A percentile compares a stretch with the other conserved stretches of the same genome.
phyloP scores from a whole-genome alignment of 495 filamentous ascomycete genomes.

The Sordaria brevicollis region DNA sequence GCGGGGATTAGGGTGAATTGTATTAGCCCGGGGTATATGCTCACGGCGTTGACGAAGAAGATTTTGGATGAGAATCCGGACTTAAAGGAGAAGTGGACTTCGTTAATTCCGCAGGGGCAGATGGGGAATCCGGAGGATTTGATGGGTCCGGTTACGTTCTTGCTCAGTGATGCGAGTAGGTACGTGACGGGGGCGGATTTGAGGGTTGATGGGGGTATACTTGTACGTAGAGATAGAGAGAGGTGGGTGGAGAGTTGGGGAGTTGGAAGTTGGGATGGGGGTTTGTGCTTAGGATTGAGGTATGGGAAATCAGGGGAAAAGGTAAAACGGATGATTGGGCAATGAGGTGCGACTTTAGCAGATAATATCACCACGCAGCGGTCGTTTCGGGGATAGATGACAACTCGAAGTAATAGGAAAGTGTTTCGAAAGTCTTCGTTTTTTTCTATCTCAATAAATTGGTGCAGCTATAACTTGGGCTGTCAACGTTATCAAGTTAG shows the following conservation, averaged over 20 bases:
- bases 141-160: constrained; percentile 85
- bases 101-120: constrained; percentile 78
- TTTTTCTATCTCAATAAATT: too few species aligned
- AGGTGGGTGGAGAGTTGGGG: too few species aligned
- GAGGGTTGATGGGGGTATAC: constrained; percentile 91
- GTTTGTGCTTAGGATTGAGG: too few species aligned
- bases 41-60: constrained; percentile 91
- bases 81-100: constrained; percentile 77
- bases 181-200: constrained; percentile 91
- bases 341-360: not conserved
- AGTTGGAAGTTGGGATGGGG: not conserved
- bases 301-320: not conserved
- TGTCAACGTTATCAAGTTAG: too few species aligned
- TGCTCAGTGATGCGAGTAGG: constrained; percentile 72
- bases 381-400: too few species aligned
- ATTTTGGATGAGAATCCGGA: constrained; percentile 90
- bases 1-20: constrained; percentile 81
- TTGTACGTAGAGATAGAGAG: too few species aligned
- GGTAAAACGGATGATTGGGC: not conserved
- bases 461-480: too few species aligned
- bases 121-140: constrained; percentile 90
- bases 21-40: constrained; percentile 88
- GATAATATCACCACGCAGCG: too few species aligned
- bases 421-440: too few species aligned
- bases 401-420: too few species aligned